Base-by-base conservation (phyloP, 1,284 basidiomycete genomes). In the Fistulina hepatica region DNA sequence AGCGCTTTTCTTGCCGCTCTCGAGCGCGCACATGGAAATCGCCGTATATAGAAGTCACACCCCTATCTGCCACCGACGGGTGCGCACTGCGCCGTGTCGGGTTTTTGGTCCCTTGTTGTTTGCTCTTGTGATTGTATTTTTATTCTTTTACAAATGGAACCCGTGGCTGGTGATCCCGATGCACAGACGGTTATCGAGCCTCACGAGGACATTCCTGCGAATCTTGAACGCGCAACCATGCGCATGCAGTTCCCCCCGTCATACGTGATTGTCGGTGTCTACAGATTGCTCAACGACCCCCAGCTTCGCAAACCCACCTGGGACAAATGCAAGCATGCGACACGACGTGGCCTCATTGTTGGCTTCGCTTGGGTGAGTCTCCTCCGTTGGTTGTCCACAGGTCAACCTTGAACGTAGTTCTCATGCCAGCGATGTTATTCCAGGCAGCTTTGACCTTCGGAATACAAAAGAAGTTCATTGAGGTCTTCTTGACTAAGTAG, bases 321-420 rank as follows among this genome's bases (percentile, higher is more conserved):
- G 82, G 63, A 77, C 44, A 86, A 84, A 55, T 83, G 81, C 51
- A 67, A 65, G 45, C 76, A 86, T 55, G 83, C 76, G 0, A 66
- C 69, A 2, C 52, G 63, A 38, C 61, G 81, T 26, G 83, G 84
- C 0, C 58, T 65, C 0, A 52, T 67, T 6, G 73, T 82, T 31
- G 82, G 79, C 0, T 48, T 69, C 0, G 57, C 70, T 20, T 88
- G 84, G 82, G 82, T 81, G 43, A 39, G 71, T 57, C 19, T 27
- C 41, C 19, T 34, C 21, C 33, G 22, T 35, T 10, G 27, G 25
- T 23, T 41, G 17, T 12, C n/a, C n/a, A n/a, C n/a, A n/a, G n/a
- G n/a, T n/a, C n/a, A n/a, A n/a, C 10, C 25, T 34, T 20, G 23
- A 33, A 21, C 10, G 16, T 4, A 35, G 4, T 11, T 7, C 23